Base-by-base conservation (phyloP, 208 protist genomes). In the Strigomonas oncopelti region DNA sequence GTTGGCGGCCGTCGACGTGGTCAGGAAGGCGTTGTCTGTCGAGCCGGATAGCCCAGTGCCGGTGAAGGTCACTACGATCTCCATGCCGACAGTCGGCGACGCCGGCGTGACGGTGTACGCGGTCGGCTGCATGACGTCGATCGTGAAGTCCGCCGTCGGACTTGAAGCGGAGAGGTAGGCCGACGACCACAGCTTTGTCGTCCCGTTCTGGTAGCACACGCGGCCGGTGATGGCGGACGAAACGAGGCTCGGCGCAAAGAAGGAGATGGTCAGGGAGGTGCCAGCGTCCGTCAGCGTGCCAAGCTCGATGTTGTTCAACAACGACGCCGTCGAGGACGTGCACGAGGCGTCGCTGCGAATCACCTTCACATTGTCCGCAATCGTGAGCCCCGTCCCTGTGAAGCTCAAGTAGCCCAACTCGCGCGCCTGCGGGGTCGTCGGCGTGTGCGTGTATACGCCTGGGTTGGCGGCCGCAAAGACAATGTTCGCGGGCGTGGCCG, bases 121-220 rank as follows among this genome's bases (percentile, higher is more conserved):
- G 11, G 77, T 85, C 4, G 91, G 91, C 74, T 96, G 87, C 68
- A 96, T 78, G 14, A 89, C 63, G 27, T 84, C 75, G 42, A 96
- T 84, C 27, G 81, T 87, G 67, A 94, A 94, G 67, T 94, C 87
- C 0, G 78, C 72, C 28, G 13, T 42, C 7, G 45, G 60, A 45
- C 58, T 74, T 46, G 72, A 18, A 18, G 72, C 56, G 27, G 73
- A 77, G 57, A 80, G 76, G 74, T 85, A 88, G 11, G 78, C 85
- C 18, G 74, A 54, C 5, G 86, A 81, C 83, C 85, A 93, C 56
- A 92, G 67, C 20, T 38, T 60, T 18, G 58, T 81, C 8, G 34
- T 45, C 1, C 69, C 48, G 61, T 72, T 78, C 27, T 55, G 75
- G 78, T 96, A 96, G 74, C 91, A 96, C 27, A 96, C 79, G 69